Base-by-base conservation (phyloP, 2,329 filamentous ascomycete species). In the Fusarium pseudoanthophilum region DNA sequence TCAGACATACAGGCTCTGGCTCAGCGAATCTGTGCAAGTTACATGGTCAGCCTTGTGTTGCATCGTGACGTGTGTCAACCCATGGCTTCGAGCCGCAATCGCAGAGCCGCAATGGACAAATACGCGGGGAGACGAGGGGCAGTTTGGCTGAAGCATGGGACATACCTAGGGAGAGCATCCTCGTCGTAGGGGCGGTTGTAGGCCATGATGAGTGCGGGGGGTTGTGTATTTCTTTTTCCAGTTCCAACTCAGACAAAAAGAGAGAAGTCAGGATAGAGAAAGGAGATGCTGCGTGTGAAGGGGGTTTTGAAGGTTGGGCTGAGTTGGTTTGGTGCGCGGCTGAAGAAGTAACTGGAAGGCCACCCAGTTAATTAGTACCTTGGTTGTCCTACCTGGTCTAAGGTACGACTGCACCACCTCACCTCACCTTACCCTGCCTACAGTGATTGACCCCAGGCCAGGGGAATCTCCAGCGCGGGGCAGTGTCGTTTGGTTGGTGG, bases 111-210 rank as follows among this genome's bases (percentile, higher is more conserved):
- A 69, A 48, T 48, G 40, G 16, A 55, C 58, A 39, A 71, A 71
- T 37, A 62, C 49, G 62, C 69, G 58, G 43, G 62, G 37, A 84
- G 37, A 53, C 37, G 75, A 67, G 67, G 71, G 70, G 67, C 60
- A 72, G 30, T 40, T 26, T 52, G 66, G 39, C 37, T 59, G 59
- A 52, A 28, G 39, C 42, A 68, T 32, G 24, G 34, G 21, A 39
- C 66, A 60, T 64, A 96, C 93, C 94, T 94, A 80, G 95, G 95
- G 73, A 99, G 90, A 81, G 95, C 93, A 86, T 99, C 95, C 39
- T 95, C 95, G 83, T 99, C 97, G 86, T 95, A 96, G 63, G 92
- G 90, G 82, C 91, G 91, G 84, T 97, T 97, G 88, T 98, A 98
- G 64, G 95, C 95, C 95, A 98, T 98, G 69, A 30, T 71, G 52